These are phyloP conservation scores for Fermentozyma sake DNA, from an alignment of 1,139 yeast genomes.

Conservation along the genomic window DNA sequence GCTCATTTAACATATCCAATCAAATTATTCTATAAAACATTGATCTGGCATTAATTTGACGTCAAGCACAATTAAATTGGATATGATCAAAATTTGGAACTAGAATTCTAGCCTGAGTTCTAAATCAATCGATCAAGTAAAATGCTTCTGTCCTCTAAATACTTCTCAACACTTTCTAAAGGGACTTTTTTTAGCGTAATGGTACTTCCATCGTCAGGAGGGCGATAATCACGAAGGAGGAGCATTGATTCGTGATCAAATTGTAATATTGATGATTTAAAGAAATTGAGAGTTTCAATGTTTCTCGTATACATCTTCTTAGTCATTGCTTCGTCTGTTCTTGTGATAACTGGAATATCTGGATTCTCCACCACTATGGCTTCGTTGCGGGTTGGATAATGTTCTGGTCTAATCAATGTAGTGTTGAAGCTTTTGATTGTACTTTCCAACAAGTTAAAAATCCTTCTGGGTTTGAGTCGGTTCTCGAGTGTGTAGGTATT, in stretches of 20 bases:
- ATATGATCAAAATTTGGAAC: too few relatives aligned
- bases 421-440: constrained; percentile 24
- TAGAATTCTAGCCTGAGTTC: too few relatives aligned
- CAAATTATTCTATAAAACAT: too few relatives aligned
- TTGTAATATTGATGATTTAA: constrained; percentile 19
- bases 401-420: constrained; percentile 29
- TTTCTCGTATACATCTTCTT: constrained; percentile 22
- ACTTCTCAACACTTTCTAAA: too few relatives aligned
- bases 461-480: constrained; percentile 14
- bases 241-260: constrained; percentile 23
- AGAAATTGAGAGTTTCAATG: constrained; percentile 26
- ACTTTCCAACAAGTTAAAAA: constrained; percentile 17
- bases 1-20: too few relatives aligned
- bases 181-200: too few relatives aligned
- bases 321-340: constrained; percentile 21
- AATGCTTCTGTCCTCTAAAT: too few relatives aligned
- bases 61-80: too few relatives aligned
- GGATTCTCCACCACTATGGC: too few relatives aligned
- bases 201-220: constrained; percentile 9
- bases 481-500: constrained; percentile 8
- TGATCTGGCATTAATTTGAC: too few relatives aligned
- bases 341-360: too few relatives aligned
- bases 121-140: too few relatives aligned
- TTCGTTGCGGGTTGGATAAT: constrained; percentile 20
- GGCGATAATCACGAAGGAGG: constrained; percentile 26